Base-by-base conservation (phyloP, 768 basidiomycete species). In the Mycena epipterygia region DNA sequence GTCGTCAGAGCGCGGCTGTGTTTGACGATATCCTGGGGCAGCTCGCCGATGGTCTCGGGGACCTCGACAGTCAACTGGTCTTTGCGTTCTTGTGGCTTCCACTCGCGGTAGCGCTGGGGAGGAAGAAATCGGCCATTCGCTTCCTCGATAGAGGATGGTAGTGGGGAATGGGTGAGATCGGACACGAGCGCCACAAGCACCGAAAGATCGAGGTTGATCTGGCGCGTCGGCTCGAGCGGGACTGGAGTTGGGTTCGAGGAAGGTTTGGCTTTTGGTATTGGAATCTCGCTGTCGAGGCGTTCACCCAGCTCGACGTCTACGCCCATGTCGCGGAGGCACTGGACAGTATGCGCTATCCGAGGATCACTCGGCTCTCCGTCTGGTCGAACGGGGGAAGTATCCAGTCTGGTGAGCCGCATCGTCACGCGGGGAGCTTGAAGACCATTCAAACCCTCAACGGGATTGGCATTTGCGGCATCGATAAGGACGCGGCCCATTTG, bases 141-240 rank as follows among this genome's bases (percentile, higher is more conserved):
- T 52, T 91, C 91, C 25, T 88, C 86, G 1, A 85, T 74, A 0
- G 85, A 84, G 0, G 70, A 49, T 0, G 95, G 95, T 0, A 95
- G 82, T 0, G 86, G 84, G 0, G 90, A 84, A 78, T 96, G 95
- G 0, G 93, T 92, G 59, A 95, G 89, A 72, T 95, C 94, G 11
- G 93, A 95, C 33, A 93, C 86, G 33, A 96, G 86, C 0, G 96
- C 95, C 57, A 97, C 92, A 44, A 97, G 87, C 1, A 93, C 86
- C 0, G 94, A 96, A 19, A 97, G 85, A 76, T 97, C 96, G 35
- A 96, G 86, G 72, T 95, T 94, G 79, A 97, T 85, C 58, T 86
- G 82, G 12, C 75, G 75, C 0, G 92, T 93, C 3, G 91, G 92
- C 17, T 77, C 66, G 48, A 87, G 77, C 48, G 74, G 69, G 25